phyloP scores from a whole-genome alignment of 352 stramenopile species.

The Phytophthora rubi region DNA sequence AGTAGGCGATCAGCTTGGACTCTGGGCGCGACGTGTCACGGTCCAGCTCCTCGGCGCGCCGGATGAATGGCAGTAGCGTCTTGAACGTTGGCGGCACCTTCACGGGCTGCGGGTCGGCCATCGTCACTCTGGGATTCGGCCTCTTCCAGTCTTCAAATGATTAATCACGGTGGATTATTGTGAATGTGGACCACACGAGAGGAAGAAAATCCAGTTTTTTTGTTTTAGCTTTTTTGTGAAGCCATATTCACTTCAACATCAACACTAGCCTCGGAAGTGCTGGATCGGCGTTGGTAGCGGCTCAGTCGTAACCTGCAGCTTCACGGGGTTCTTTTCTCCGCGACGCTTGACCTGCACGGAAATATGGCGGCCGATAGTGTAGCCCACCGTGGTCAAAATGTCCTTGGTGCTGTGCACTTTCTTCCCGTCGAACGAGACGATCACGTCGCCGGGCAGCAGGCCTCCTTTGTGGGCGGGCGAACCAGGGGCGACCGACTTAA shows the following conservation, averaged over 20 bases:
- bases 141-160: neutral
- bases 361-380: slow-evolving; percentile 75
- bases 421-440: slow-evolving; percentile 81
- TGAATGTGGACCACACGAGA: neutral
- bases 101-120: slow-evolving; percentile 58
- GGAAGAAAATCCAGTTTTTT: slow-evolving; percentile 2
- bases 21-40: slow-evolving; percentile 89
- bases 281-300: slow-evolving; percentile 53
- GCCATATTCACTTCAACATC: slow-evolving; percentile 9
- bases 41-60: slow-evolving; percentile 96
- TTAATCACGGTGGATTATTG: too few relatives aligned
- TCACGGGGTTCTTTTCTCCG: slow-evolving; percentile 51
- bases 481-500: slow-evolving; percentile 79
- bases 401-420: slow-evolving; percentile 77
- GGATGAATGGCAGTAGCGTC: slow-evolving; percentile 93
- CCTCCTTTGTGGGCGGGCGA: slow-evolving; percentile 85
- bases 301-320: slow-evolving; percentile 68
- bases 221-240: slow-evolving; percentile 7
- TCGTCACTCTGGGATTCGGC: slow-evolving; percentile 17
- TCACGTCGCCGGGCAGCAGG: slow-evolving; percentile 74
- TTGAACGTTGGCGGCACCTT: slow-evolving; percentile 95
- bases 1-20: slow-evolving; percentile 96
- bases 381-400: slow-evolving; percentile 72
- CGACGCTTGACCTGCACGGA: slow-evolving; percentile 69
- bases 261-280: slow-evolving; percentile 18